phyloP scores from a whole-genome alignment of 2,329 filamentous ascomycete genomes.

The Aspergillus latus region DNA sequence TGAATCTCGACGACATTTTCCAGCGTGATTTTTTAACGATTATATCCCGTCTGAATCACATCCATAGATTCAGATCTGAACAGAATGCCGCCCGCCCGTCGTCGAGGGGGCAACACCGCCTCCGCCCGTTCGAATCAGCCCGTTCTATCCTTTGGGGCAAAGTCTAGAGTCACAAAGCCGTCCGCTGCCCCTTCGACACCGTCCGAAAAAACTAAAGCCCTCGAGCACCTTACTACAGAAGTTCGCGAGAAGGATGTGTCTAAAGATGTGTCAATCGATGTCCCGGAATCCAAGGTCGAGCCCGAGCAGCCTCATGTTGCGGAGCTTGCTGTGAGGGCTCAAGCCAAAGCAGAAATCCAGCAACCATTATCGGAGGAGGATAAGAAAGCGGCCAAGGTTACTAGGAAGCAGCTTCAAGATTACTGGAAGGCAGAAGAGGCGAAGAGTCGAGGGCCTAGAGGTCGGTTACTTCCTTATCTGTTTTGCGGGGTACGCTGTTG shows the following conservation, averaged over 20 bases:
- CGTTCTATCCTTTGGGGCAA: constrained; percentile 63
- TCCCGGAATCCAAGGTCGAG: constrained; percentile 28
- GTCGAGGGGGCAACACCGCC: constrained; percentile 36
- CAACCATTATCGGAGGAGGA: constrained; percentile 38
- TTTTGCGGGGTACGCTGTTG: background rate
- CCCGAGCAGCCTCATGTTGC: constrained; percentile 34
- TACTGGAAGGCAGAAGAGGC: constrained; percentile 78
- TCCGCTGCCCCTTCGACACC: constrained; percentile 32
- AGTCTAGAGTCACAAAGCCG: constrained; percentile 61
- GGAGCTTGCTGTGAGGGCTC: constrained; percentile 45
- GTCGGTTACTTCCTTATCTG: constrained; percentile 31
- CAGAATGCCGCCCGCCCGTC: constrained; percentile 45
- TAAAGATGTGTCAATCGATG: constrained; percentile 22
- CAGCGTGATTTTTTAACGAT: no score
- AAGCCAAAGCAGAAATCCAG: constrained; percentile 47
- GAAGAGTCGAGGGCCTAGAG: constrained; percentile 63
- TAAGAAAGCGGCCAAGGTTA: constrained; percentile 60
- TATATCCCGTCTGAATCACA: no score
- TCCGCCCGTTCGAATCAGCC: constrained; percentile 51
- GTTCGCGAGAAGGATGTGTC: constrained; percentile 27
- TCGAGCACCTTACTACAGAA: constrained; percentile 38
- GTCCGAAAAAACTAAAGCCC: constrained; percentile 34
- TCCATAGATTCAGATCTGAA: background rate
- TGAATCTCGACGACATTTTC: background rate
- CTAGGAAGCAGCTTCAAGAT: constrained; percentile 65